Evolutionary conservation across 768 basidiomycete species (phyloP).

Genomic region (Xerocomellus amylosporus): DNA sequence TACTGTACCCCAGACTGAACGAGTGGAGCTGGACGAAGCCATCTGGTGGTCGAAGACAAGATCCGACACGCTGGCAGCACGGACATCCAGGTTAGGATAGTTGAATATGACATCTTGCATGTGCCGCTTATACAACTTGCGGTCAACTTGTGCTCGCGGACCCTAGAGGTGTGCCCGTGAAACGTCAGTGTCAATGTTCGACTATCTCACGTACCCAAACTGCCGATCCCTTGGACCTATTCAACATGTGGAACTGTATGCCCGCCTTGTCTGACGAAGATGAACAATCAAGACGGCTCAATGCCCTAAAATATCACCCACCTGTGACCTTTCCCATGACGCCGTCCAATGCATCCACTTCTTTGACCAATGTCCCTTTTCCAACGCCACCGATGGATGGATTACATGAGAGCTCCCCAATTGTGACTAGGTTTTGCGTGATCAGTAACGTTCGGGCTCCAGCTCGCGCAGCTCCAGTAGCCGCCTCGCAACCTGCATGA

Average conservation of each 20-base stretch:
- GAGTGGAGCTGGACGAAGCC: conserved; percentile 23
- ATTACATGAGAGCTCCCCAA: conserved; percentile 87
- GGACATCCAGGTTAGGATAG: conserved; percentile 69
- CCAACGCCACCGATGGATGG: conserved; percentile 91
- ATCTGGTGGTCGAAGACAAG: conserved; percentile 58
- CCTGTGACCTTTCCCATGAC: conserved; percentile 82
- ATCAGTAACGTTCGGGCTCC: conserved; percentile 79
- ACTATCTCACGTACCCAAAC: conserved; percentile 67
- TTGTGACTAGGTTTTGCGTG: conserved; percentile 77
- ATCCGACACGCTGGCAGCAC: conserved; percentile 75
- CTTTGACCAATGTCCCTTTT: conserved; percentile 87
- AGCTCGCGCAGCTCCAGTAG: conserved; percentile 78
- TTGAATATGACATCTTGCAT: conserved; percentile 70
- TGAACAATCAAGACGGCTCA: neutral
- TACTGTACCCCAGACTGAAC: conserved; percentile 49
- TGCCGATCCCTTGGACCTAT: conserved; percentile 82
- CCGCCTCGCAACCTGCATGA: conserved; percentile 92
- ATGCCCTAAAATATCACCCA: conserved; percentile 29
- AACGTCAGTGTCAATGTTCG: neutral
- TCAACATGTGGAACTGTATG: conserved; percentile 84
- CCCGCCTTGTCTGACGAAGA: conserved; percentile 69
- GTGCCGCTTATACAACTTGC: conserved; percentile 75
- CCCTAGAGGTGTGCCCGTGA: conserved; percentile 48
- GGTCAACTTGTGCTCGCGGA: conserved; percentile 84
- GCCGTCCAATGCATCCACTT: conserved; percentile 89